Percentiles rank a stretch among this genome's conserved stretches.
Evolutionary conservation across 176 grass and related monocot genomes (phyloP).

Genomic region (Panicum miliaceum): DNA sequence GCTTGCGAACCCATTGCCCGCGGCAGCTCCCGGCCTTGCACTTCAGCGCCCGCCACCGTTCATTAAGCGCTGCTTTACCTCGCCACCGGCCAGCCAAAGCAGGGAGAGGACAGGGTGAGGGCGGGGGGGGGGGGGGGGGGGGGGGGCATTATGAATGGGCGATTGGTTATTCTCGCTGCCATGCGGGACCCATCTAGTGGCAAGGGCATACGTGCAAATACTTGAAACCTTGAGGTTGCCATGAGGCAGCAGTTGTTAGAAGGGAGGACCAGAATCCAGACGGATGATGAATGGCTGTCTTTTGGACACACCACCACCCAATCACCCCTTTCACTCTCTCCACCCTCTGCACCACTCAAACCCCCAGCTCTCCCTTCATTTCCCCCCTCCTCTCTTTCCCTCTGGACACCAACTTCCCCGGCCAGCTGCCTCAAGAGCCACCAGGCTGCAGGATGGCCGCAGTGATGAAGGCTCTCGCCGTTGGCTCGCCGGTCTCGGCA

Average conservation of each 20-base stretch:
- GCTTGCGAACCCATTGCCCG: too few species aligned
- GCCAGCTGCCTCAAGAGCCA: conserved; percentile 14
- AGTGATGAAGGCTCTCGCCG: conserved; percentile 54
- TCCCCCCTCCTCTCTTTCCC: conserved; percentile 26
- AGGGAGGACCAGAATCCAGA: not conserved
- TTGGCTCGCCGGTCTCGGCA: conserved; percentile 53
- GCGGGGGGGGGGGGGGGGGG: not conserved
- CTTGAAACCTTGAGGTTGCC: not conserved
- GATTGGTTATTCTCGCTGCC: not conserved
- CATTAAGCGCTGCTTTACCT: too few species aligned
- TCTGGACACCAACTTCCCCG: conserved; percentile 39
- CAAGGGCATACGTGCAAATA: conserved; percentile 37
- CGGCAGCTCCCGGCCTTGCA: too few species aligned
- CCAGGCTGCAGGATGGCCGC: conserved; percentile 47
- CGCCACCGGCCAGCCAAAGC: too few species aligned
- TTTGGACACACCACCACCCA: conserved; percentile 57
- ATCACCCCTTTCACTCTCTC: conserved; percentile 44
- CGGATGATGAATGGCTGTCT: conserved; percentile 52
- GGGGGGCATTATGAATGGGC: too few species aligned
- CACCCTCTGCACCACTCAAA: conserved; percentile 56
- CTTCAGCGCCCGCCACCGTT: too few species aligned
- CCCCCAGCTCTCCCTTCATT: conserved; percentile 22
- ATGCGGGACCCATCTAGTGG: not conserved
- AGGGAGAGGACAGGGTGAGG: not conserved
- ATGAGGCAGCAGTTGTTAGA: not conserved